Percentiles rank a stretch among this genome's conserved stretches.
Evolutionary conservation across 1,284 basidiomycete genomes (phyloP).

Genomic region (Ceratobasidium sp.): DNA sequence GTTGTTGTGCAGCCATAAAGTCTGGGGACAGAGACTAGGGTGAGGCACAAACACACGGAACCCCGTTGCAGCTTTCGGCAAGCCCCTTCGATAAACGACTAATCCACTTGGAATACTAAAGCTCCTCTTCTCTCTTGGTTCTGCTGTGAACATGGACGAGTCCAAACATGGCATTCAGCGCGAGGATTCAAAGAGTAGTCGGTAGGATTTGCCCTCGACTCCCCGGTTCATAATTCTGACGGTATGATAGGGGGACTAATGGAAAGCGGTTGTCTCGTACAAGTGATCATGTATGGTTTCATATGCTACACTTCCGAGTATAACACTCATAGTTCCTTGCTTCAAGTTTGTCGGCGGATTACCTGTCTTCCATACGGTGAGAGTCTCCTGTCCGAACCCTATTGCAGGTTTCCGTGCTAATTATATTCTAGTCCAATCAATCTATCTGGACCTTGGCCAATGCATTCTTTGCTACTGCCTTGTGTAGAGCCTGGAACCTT

Average conservation of each 20-base stretch:
- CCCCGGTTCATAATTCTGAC: background rate
- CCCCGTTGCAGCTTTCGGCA: too few species aligned
- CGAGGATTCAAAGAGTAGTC: background rate
- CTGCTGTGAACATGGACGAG: background rate
- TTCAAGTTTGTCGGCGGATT: background rate
- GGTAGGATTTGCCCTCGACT: background rate
- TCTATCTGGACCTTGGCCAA: conserved; percentile 36
- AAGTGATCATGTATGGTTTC: background rate
- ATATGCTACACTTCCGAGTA: too few species aligned
- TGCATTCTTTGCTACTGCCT: conserved; percentile 65
- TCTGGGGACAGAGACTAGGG: too few species aligned
- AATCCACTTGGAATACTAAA: too few species aligned
- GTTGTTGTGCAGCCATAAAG: background rate
- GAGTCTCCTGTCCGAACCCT: background rate
- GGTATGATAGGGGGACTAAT: background rate
- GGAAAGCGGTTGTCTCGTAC: background rate
- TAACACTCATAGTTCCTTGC: too few species aligned
- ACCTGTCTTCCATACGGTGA: background rate
- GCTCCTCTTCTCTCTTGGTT: background rate
- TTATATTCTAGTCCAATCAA: background rate
- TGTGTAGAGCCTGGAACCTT: conserved; percentile 77
- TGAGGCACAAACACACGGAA: too few species aligned
- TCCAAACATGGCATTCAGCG: background rate
- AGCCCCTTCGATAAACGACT: too few species aligned
- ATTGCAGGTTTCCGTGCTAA: background rate